Conservation (phyloP, 768 basidiomycete species). For the Rickenella mellea region DNA sequence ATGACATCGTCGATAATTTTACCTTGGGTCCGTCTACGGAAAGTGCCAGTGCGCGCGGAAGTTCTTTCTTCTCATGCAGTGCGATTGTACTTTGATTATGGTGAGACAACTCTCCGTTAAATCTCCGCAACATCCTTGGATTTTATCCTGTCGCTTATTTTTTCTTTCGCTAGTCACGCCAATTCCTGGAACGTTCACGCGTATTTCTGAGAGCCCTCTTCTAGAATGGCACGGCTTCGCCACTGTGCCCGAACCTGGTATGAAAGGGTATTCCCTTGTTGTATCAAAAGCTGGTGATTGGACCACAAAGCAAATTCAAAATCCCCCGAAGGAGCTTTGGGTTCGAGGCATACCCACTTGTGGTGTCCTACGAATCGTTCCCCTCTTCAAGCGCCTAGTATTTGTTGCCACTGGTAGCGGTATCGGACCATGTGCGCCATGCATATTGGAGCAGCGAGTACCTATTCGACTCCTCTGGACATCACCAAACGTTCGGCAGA, state of each 20-base stretch:
- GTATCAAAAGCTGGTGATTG: slow-evolving; percentile 53
- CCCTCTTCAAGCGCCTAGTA: slow-evolving; percentile 45
- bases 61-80: slow-evolving; percentile 49
- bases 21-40: slow-evolving; percentile 52
- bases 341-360: slow-evolving; percentile 48
- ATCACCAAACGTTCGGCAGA: slow-evolving; percentile 48
- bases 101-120: slow-evolving; percentile 18
- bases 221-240: slow-evolving; percentile 55
- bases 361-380: slow-evolving; percentile 44
- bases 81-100: slow-evolving; percentile 50
- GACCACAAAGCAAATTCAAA: slow-evolving; percentile 42
- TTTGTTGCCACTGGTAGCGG: slow-evolving; percentile 52
- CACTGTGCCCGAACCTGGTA: slow-evolving; percentile 37
- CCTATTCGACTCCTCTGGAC: slow-evolving; percentile 56
- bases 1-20: slow-evolving; percentile 45
- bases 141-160: slow-evolving; percentile 9
- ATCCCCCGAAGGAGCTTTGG: slow-evolving; percentile 47
- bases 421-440: slow-evolving; percentile 52
- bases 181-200: slow-evolving; percentile 35
- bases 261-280: slow-evolving; percentile 44
- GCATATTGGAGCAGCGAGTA: slow-evolving; percentile 38
- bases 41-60: slow-evolving; percentile 42
- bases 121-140: slow-evolving; percentile 16
- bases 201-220: slow-evolving; percentile 37
- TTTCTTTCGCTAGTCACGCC: slow-evolving; percentile 25